These are phyloP conservation scores for Ceriops decandra DNA, from an alignment of 345 rosid genomes.

Conservation along the genomic window DNA sequence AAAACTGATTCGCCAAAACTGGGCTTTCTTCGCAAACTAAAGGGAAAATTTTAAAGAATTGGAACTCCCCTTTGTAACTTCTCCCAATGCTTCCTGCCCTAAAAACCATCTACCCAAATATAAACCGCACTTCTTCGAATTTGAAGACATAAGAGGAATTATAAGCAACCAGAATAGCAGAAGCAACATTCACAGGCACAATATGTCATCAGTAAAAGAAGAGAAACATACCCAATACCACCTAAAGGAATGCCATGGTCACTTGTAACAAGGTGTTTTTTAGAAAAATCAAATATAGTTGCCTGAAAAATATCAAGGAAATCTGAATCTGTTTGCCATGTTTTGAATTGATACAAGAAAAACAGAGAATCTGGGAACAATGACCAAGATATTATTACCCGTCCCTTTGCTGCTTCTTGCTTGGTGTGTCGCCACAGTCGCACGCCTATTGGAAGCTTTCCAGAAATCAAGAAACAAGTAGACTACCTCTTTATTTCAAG, in stretches of 20 bases:
- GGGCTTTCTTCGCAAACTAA: constrained; percentile 45
- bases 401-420: constrained; percentile 60
- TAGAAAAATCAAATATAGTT: constrained; percentile 46
- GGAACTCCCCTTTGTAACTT: constrained; percentile 64
- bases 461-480: not conserved
- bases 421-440: constrained; percentile 48
- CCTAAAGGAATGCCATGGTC: constrained; percentile 75
- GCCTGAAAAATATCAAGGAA: constrained; percentile 31
- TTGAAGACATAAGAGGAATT: not conserved
- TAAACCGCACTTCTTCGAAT: not conserved
- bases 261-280: constrained; percentile 46
- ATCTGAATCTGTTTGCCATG: not conserved
- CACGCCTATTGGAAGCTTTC: constrained; percentile 59
- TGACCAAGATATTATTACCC: constrained; percentile 31
- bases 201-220: not conserved
- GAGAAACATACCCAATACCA: constrained; percentile 61
- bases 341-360: not conserved
- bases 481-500: not conserved
- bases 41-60: constrained; percentile 50
- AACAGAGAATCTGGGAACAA: constrained; percentile 1
- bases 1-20: constrained; percentile 61
- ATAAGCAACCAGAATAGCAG: not conserved
- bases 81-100: constrained; percentile 79
- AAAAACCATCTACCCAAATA: constrained; percentile 8
- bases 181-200: not conserved